Conservation (phyloP, 257 asterid genomes). For the Solanum clarkiae region DNA sequence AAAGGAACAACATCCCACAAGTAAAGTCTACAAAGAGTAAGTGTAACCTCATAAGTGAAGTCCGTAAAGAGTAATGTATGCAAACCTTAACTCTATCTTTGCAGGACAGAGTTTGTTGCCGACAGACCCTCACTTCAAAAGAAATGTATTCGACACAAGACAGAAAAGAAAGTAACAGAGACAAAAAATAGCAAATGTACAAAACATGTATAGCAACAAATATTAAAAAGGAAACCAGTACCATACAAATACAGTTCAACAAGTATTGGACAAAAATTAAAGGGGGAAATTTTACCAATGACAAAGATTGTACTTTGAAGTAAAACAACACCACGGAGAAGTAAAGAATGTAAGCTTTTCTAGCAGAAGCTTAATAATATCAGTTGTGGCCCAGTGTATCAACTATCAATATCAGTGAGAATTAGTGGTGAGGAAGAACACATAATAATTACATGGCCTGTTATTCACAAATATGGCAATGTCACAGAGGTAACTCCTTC, state of each 20-base stretch:
- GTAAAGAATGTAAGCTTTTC: not conserved
- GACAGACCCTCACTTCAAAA: not conserved
- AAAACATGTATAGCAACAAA: not conserved
- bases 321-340: not conserved
- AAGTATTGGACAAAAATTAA: not conserved
- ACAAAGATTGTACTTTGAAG: not conserved
- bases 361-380: not conserved
- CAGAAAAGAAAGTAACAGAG: not conserved
- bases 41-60: not conserved
- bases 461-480: not conserved
- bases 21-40: not conserved
- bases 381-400: conserved; percentile 3
- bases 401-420: not conserved
- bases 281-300: not conserved
- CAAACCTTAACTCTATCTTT: not conserved
- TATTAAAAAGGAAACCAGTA: not conserved
- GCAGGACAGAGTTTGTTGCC: not conserved
- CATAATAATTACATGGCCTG: not conserved
- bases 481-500: conserved; percentile 53
- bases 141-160: not conserved
- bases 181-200: not conserved
- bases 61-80: not conserved
- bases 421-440: not conserved
- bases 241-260: not conserved
- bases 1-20: not conserved